Percentiles rank a stretch among this genome's conserved stretches.
Evolutionary conservation across 139 green algal species (phyloP).

Genomic region (Chlorella sp.): DNA sequence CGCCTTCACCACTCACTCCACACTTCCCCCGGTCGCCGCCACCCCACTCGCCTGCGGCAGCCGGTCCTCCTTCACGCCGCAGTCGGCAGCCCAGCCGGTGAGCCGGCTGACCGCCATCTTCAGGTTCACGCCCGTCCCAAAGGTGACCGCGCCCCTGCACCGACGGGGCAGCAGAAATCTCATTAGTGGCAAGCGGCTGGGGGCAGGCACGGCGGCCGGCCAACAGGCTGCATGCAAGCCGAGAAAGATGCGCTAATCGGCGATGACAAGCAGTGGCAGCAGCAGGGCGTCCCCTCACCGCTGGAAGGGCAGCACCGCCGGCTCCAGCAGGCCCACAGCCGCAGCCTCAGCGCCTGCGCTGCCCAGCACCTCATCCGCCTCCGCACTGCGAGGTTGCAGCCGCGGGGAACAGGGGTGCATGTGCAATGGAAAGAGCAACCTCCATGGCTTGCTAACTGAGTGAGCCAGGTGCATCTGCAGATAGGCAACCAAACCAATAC

Average conservation of each 20-base stretch:
- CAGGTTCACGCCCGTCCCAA: constrained; percentile 74
- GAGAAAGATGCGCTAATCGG: too few relatives aligned
- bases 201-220: too few relatives aligned
- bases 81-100: constrained; percentile 54
- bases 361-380: constrained; percentile 21
- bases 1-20: too few relatives aligned
- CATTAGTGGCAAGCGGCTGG: too few relatives aligned
- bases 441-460: too few relatives aligned
- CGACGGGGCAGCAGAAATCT: too few relatives aligned
- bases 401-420: not conserved
- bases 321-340: constrained; percentile 53
- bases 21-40: too few relatives aligned
- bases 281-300: not conserved
- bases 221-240: too few relatives aligned
- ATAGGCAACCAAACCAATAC: too few relatives aligned
- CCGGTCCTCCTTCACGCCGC: constrained; percentile 41
- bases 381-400: not conserved
- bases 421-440: too few relatives aligned
- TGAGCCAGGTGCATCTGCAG: too few relatives aligned
- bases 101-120: constrained; percentile 77
- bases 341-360: not conserved
- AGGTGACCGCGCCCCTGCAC: constrained; percentile 67
- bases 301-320: constrained; percentile 70
- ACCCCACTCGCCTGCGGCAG: constrained; percentile 13
- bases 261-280: not conserved